Base-by-base conservation (phyloP, 768 basidiomycete species). In the Lactifluus rugatus region DNA sequence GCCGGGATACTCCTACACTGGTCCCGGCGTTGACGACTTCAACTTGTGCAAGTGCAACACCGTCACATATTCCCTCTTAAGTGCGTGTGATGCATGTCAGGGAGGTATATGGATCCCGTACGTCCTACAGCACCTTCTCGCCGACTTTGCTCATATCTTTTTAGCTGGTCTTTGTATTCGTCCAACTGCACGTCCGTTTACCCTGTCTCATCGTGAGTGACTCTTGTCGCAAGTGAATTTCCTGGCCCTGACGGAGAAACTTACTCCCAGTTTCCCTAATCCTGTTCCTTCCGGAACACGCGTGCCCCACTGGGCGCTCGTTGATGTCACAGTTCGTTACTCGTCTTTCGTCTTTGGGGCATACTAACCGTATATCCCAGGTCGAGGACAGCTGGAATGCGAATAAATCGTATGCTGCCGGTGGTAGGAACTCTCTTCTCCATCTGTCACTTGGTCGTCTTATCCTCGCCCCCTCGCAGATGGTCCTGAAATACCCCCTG, bases 1-100 rank as follows among this genome's bases (percentile, higher is more conserved):
- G 19, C 47, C 52, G 9, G 58, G 58, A 28, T 34, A 37, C 41
- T 26, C 48, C 23, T 59, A 59, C 26, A 44, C 23, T 3, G 53
- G 14, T 32, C 0, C 7, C 19, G n/a, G n/a, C n/a, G n/a, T n/a
- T n/a, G 48, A 50, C 4, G 19, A 28, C 17, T 1, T 16, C 19
- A 39, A 23, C 42, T 1, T 9, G 21, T 56, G 55, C 41, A 0
- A 17, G 6, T 56, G 55, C 39, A 56, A 39, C 39, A 49, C 55
- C 14, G 10, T 56, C 9, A 17, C n/a, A 14, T 47, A 19, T 28
- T 46, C 53, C 19, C 53, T 54, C 16, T 3, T 47, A 10, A 36
- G 37, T n/a, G 39, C 55, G 1, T 56, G 55, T n/a, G 25, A 1
- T 26, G 48, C 13, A 11, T 56, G 48, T 16, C 55, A 49, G 16